Conservation (phyloP, 2,329 filamentous ascomycete genomes). For the Pyrenochaeta sp. region DNA sequence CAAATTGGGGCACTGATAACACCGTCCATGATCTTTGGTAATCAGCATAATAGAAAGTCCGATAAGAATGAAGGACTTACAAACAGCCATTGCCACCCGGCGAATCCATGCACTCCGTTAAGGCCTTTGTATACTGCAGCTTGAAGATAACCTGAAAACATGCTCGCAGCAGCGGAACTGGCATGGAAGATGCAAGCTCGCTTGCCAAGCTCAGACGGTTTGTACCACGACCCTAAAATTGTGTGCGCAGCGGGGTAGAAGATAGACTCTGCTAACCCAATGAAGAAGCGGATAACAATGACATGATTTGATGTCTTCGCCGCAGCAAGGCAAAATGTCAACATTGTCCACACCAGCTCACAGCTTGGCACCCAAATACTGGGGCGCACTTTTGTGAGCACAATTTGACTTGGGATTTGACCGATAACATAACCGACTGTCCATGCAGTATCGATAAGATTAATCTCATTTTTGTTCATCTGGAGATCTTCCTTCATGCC, state of each 20-base stretch:
- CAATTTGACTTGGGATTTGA: slow-evolving; percentile 30
- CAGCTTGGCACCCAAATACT: slow-evolving; percentile 31
- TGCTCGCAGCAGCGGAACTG: slow-evolving; percentile 26
- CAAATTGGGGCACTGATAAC: slow-evolving; percentile 22
- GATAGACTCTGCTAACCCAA: slow-evolving; percentile 26
- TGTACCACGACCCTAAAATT: slow-evolving; percentile 34
- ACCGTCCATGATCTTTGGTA: slow-evolving; percentile 24
- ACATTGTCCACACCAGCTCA: slow-evolving; percentile 29
- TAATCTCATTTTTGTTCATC: slow-evolving; percentile 35
- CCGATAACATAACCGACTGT: slow-evolving; percentile 31
- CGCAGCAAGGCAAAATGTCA: slow-evolving; percentile 30
- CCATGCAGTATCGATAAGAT: slow-evolving; percentile 27
- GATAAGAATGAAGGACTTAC: slow-evolving; percentile 4
- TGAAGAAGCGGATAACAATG: slow-evolving; percentile 31
- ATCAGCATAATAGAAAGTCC: neutral
- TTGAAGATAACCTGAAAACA: slow-evolving; percentile 35
- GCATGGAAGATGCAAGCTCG: slow-evolving; percentile 34
- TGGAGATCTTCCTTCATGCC: slow-evolving; percentile 38
- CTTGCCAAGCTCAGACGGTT: slow-evolving; percentile 31
- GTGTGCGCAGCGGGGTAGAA: slow-evolving; percentile 33
- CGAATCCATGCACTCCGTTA: slow-evolving; percentile 23
- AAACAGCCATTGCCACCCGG: slow-evolving; percentile 35
- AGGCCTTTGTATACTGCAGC: slow-evolving; percentile 28
- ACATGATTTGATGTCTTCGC: slow-evolving; percentile 33
- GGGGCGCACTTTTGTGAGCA: slow-evolving; percentile 30